Percentiles rank a stretch among this genome's conserved stretches.
These are phyloP conservation scores for Colletotrichum destructivum DNA, from an alignment of 2,329 filamentous ascomycete genomes.

Conservation along the genomic window DNA sequence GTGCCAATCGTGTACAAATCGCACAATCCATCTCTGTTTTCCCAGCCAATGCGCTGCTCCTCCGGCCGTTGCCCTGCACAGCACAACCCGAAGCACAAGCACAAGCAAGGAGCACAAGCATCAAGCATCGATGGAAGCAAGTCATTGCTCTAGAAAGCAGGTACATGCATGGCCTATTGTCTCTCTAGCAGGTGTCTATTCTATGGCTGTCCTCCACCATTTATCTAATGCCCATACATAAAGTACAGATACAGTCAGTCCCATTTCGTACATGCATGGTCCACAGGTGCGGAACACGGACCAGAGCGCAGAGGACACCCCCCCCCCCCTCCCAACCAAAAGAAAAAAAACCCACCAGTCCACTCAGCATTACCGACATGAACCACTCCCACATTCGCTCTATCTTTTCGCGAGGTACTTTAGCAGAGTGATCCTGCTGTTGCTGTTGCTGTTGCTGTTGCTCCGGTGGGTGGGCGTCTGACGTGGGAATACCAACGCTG, in stretches of 20 bases:
- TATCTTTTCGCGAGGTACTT: constrained; percentile 16
- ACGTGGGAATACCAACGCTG: constrained; percentile 25
- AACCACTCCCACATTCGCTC: constrained; percentile 28
- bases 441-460: neutral
- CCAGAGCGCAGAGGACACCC: neutral
- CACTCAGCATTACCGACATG: constrained; percentile 37
- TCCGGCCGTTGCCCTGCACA: constrained; percentile 22
- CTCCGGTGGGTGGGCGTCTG: neutral
- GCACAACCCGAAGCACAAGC: constrained; percentile 28
- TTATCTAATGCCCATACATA: neutral
- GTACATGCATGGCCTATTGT: constrained; percentile 5
- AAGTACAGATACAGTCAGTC: too few relatives aligned
- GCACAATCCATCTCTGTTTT: neutral
- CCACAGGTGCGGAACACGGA: too few relatives aligned
- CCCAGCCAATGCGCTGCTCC: constrained; percentile 35
- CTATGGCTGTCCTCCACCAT: neutral
- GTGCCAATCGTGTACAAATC: constrained; percentile 28
- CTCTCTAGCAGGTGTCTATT: neutral
- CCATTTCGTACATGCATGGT: too few relatives aligned
- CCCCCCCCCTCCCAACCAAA: neutral
- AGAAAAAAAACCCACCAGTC: neutral
- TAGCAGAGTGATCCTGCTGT: constrained; percentile 1
- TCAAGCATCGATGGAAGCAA: neutral
- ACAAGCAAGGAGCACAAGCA: constrained; percentile 7
- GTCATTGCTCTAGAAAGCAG: constrained; percentile 19